A percentile compares a stretch with the other conserved stretches of the same genome.
These are phyloP conservation scores for Pistacia atlantica DNA, from an alignment of 345 rosid species.

Conservation along the genomic window DNA sequence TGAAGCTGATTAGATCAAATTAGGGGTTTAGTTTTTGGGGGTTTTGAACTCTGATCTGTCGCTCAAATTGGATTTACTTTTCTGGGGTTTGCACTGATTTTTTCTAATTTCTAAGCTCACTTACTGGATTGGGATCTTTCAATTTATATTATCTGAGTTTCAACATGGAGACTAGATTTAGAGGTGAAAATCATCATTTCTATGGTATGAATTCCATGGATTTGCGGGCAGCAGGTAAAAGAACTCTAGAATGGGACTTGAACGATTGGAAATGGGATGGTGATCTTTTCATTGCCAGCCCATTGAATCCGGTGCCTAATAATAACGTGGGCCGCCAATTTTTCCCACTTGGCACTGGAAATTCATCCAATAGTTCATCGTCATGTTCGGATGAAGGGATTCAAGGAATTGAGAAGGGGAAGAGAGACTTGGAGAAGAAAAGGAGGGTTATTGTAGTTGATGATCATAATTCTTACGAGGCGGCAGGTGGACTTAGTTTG, in stretches of 20 bases:
- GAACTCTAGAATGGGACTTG: slow-evolving; percentile 81
- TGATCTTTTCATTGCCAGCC: slow-evolving; percentile 85
- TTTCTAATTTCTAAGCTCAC: slow-evolving; percentile 21
- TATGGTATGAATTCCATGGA: slow-evolving; percentile 50
- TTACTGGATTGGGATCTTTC: slow-evolving; percentile 25
- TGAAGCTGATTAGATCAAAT: slow-evolving; percentile 56
- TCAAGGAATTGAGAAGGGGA: slow-evolving; percentile 44
- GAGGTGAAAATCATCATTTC: slow-evolving; percentile 58
- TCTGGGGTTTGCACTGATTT: slow-evolving; percentile 2
- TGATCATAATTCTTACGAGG: slow-evolving; percentile 48
- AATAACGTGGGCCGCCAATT: slow-evolving; percentile 50
- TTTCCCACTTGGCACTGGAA: slow-evolving; percentile 57
- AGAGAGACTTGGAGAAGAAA: slow-evolving; percentile 68
- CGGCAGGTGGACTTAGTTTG: slow-evolving; percentile 59
- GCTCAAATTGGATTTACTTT: slow-evolving; percentile 24
- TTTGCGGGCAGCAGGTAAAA: slow-evolving; percentile 61
- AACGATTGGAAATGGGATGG: slow-evolving; percentile 99
- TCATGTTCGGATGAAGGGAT: slow-evolving; percentile 86
- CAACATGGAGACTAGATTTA: slow-evolving; percentile 76
- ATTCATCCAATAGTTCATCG: slow-evolving; percentile 80
- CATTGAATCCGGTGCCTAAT: slow-evolving; percentile 48
- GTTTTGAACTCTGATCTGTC: slow-evolving; percentile 45
- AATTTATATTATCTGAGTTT: slow-evolving; percentile 22
- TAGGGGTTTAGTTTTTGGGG: slow-evolving; percentile 17
- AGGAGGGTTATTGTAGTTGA: slow-evolving; percentile 72